phyloP scores from a whole-genome alignment of 139 green algal species.

The Mychonastes homosphaera region DNA sequence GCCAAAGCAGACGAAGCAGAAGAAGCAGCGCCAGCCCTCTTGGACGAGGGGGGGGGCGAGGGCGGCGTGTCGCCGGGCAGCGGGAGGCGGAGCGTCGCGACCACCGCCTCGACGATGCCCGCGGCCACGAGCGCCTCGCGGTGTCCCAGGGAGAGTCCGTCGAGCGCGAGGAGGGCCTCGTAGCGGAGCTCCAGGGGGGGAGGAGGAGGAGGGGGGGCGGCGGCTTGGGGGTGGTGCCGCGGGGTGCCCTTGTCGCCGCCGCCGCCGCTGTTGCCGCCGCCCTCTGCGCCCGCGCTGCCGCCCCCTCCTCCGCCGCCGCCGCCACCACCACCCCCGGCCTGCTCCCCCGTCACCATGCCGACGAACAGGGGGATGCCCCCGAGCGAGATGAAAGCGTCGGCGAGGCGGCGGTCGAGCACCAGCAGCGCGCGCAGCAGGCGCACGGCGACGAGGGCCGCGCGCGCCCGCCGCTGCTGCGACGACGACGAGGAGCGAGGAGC shows the following conservation, averaged over 20 bases:
- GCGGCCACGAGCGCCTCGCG: constrained; percentile 5
- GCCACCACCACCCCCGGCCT: too few relatives aligned
- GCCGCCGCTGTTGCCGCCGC: not conserved
- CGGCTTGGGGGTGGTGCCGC: too few relatives aligned
- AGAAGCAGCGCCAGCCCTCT: not conserved
- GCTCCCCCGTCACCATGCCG: not conserved
- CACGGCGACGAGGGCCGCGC: constrained; percentile 3
- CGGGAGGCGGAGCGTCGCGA: constrained; percentile 2
- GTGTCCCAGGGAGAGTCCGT: constrained; percentile 11
- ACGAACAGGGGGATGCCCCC: not conserved
- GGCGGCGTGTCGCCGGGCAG: too few relatives aligned
- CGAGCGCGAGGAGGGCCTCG: constrained; percentile 5
- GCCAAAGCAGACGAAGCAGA: not conserved
- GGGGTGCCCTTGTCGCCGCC: not conserved
- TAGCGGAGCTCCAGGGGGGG: constrained; percentile 9
- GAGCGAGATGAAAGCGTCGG: constrained; percentile 2
- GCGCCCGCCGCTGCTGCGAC: constrained; percentile 5
- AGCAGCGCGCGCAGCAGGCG: constrained; percentile 7
- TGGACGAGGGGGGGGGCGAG: too few relatives aligned
- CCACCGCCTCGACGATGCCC: constrained; percentile 4
- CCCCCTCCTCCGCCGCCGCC: not conserved
- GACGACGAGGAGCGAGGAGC: too few relatives aligned
- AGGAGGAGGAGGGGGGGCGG: too few relatives aligned
- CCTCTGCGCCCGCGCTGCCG: not conserved
- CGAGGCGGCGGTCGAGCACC: not conserved